Percentiles rank a stretch among this genome's conserved stretches.
phyloP scores from a whole-genome alignment of 2,329 filamentous ascomycete genomes.

The Ophiostoma sp. region DNA sequence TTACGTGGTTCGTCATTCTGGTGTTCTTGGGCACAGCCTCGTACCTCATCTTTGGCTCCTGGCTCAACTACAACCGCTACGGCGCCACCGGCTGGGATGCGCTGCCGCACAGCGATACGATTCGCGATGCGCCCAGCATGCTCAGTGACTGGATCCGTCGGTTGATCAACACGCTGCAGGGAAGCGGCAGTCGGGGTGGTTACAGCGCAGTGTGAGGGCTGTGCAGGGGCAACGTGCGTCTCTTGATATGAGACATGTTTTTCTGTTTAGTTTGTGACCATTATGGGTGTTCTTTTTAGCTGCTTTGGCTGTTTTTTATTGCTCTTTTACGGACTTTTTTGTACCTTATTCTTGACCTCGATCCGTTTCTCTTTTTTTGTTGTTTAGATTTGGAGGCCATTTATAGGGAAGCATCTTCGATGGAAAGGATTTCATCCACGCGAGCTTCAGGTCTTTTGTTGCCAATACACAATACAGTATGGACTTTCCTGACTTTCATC shows the following conservation, averaged over 20 bases:
- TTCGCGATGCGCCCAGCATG: slow-evolving; percentile 89
- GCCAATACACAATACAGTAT: too few relatives aligned
- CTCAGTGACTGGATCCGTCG: slow-evolving; percentile 83
- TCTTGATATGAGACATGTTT: too few relatives aligned
- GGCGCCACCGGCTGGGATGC: slow-evolving; percentile 94
- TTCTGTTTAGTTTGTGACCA: not conserved
- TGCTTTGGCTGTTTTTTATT: not conserved
- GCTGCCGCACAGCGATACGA: slow-evolving; percentile 85
- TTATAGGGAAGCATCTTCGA: not conserved
- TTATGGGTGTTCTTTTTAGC: not conserved
- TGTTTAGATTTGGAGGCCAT: not conserved
- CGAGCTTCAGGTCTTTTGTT: not conserved
- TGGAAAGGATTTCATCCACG: not conserved
- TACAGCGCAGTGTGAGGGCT: slow-evolving; percentile 81
- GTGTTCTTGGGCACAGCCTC: slow-evolving; percentile 80
- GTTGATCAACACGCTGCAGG: slow-evolving; percentile 81
- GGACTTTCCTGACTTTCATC: too few relatives aligned
- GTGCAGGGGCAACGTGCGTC: not conserved
- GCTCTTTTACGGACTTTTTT: not conserved
- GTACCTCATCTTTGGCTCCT: slow-evolving; percentile 96
- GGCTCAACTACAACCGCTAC: slow-evolving; percentile 98
- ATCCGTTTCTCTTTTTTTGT: not conserved
- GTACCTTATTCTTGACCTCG: not conserved
- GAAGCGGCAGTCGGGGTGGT: slow-evolving; percentile 78
- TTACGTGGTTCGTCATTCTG: slow-evolving; percentile 96